Percentiles rank a stretch among this genome's conserved stretches.
phyloP scores from a whole-genome alignment of 2,329 filamentous ascomycete genomes.

The Penicillium crustosum region DNA sequence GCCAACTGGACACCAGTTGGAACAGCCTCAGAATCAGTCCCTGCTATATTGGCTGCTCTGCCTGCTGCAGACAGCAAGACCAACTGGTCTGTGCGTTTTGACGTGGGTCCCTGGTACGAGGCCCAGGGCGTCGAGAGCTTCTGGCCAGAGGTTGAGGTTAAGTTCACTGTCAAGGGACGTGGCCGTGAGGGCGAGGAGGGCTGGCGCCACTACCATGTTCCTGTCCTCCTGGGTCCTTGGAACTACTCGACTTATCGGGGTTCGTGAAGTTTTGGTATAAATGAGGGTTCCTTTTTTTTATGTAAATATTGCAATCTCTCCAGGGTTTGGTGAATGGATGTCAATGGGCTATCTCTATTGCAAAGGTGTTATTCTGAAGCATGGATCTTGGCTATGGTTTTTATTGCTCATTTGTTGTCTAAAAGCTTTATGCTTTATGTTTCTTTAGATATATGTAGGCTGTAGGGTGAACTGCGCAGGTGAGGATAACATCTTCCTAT shows the following conservation, averaged over 20 bases:
- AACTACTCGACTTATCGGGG: constrained; percentile 54
- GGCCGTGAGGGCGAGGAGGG: constrained; percentile 42
- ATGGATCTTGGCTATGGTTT: background rate
- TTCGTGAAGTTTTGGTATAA: constrained; percentile 25
- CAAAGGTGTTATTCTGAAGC: background rate
- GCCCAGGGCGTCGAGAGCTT: constrained; percentile 50
- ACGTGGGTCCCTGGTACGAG: constrained; percentile 49
- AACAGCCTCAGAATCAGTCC: constrained; percentile 25
- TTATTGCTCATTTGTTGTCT: background rate
- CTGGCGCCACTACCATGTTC: constrained; percentile 53
- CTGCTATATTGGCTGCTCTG: constrained; percentile 36
- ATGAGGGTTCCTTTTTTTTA: background rate
- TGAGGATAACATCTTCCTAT: background rate
- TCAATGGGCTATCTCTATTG: background rate
- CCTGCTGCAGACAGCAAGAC: constrained; percentile 41
- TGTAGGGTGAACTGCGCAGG: too few species aligned
- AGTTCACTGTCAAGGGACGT: constrained; percentile 49
- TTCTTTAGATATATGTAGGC: background rate
- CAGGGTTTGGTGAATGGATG: background rate
- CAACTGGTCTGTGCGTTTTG: constrained; percentile 49
- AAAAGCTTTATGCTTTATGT: background rate
- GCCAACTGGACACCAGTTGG: constrained; percentile 41
- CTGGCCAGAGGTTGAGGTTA: constrained; percentile 53
- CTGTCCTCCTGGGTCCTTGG: constrained; percentile 52
- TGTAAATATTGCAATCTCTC: background rate